A percentile compares a stretch with the other conserved stretches of the same genome.
Evolutionary conservation across 2,329 filamentous ascomycete species (phyloP).

Genomic region (Penicillium psychrosexuale): DNA sequence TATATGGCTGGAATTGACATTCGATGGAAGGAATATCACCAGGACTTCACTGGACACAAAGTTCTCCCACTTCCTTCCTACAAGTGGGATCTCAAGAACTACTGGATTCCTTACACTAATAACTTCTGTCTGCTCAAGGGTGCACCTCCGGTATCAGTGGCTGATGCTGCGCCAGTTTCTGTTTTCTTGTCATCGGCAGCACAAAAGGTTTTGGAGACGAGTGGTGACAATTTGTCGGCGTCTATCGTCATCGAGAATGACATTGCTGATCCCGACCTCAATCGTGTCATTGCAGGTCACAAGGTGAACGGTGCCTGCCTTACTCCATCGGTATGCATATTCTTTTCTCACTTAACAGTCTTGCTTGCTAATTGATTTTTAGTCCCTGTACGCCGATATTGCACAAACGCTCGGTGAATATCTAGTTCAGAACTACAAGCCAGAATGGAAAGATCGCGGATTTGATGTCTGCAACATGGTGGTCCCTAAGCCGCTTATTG

Average conservation of each 20-base stretch:
- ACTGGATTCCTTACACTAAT: slow-evolving; percentile 38
- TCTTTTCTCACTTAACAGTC: neutral
- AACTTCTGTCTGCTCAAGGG: slow-evolving; percentile 37
- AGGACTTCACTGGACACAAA: slow-evolving; percentile 36
- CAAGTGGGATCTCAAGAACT: slow-evolving; percentile 42
- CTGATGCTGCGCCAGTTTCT: slow-evolving; percentile 18
- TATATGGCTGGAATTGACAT: slow-evolving; percentile 41
- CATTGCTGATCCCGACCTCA: slow-evolving; percentile 33
- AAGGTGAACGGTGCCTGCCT: slow-evolving; percentile 37
- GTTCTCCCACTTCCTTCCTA: slow-evolving; percentile 39
- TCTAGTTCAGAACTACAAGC: slow-evolving; percentile 34
- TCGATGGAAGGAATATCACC: slow-evolving; percentile 45
- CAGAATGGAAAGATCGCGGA: slow-evolving; percentile 29
- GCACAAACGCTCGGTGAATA: slow-evolving; percentile 37
- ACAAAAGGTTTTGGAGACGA: slow-evolving; percentile 32
- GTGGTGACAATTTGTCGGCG: slow-evolving; percentile 21
- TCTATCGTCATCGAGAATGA: slow-evolving; percentile 39
- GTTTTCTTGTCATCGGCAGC: slow-evolving; percentile 31
- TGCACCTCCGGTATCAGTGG: slow-evolving; percentile 22
- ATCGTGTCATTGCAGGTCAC: slow-evolving; percentile 37
- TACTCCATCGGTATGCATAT: slow-evolving; percentile 30
- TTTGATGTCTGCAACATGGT: slow-evolving; percentile 37
- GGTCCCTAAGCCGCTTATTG: slow-evolving; percentile 56
- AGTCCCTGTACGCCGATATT: slow-evolving; percentile 40
- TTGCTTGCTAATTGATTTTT: slow-evolving; percentile 2